Percentiles rank a stretch among this genome's conserved stretches.
phyloP scores from a whole-genome alignment of 345 rosid species.

The Hirschfeldia incana region DNA sequence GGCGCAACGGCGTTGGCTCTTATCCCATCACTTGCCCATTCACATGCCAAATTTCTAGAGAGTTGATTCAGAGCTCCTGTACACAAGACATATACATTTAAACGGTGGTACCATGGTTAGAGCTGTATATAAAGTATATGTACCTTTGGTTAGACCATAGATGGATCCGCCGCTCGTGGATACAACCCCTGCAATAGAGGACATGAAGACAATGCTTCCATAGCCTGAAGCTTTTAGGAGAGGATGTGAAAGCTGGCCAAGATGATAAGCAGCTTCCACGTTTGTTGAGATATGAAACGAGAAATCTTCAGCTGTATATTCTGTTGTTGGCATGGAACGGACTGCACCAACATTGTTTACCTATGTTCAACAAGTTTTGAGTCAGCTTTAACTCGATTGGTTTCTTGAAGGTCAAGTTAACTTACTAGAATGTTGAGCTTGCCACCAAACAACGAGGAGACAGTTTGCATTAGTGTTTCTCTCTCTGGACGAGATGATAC shows the following conservation, averaged over 20 bases:
- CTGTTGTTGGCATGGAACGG: conserved; percentile 43
- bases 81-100: neutral
- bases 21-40: conserved; percentile 68
- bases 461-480: conserved; percentile 14
- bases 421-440: conserved; percentile 36
- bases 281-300: conserved; percentile 43
- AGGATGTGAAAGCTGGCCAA: conserved; percentile 56
- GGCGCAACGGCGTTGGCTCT: conserved; percentile 60
- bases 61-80: conserved; percentile 59
- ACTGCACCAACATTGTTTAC: conserved; percentile 53
- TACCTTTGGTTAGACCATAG: conserved; percentile 47
- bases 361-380: conserved; percentile 20
- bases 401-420: neutral
- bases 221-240: conserved; percentile 49
- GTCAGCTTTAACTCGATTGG: neutral
- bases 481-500: conserved; percentile 22
- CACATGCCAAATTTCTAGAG: conserved; percentile 63
- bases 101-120: neutral
- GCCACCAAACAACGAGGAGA: conserved; percentile 14
- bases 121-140: neutral
- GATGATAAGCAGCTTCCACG: conserved; percentile 50
- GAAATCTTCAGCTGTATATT: conserved; percentile 48
- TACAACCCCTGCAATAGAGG: conserved; percentile 42
- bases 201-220: conserved; percentile 55
- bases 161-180: conserved; percentile 30